A percentile compares a stretch with the other conserved stretches of the same genome.
phyloP scores from a whole-genome alignment of 140 eudicot genomes.

The Cichorium intybus region DNA sequence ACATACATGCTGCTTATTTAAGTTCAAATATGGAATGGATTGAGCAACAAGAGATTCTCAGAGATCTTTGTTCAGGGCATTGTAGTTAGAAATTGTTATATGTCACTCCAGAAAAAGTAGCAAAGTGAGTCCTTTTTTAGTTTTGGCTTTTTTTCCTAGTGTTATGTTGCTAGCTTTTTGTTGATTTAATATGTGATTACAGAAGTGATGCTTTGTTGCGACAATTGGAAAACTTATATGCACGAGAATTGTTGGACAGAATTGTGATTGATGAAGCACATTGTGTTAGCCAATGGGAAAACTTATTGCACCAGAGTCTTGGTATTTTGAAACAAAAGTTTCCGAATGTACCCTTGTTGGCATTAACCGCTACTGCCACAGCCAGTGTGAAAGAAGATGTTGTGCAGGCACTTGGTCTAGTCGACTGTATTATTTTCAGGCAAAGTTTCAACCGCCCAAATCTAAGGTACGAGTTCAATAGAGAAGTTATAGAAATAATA shows the following conservation, averaged over 20 bases:
- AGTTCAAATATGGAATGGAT: slow-evolving; percentile 93
- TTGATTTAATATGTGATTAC: slow-evolving; percentile 32
- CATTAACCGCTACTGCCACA: slow-evolving; percentile 98
- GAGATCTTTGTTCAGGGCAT: slow-evolving; percentile 65
- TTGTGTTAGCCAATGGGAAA: slow-evolving; percentile 99
- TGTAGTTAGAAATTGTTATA: slow-evolving; percentile 74
- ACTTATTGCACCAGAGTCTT: slow-evolving; percentile 95
- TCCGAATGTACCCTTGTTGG: slow-evolving; percentile 78
- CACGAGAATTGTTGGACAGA: slow-evolving; percentile 72
- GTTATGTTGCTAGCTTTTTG: slow-evolving; percentile 1
- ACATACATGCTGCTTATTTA: slow-evolving; percentile 85
- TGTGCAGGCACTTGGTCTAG: slow-evolving; percentile 98
- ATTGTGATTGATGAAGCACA: slow-evolving; percentile 98
- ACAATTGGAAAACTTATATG: slow-evolving; percentile 64
- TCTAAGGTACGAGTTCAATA: slow-evolving; percentile 45
- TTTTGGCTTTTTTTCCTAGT: not conserved
- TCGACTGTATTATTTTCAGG: slow-evolving; percentile 76
- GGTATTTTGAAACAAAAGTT: slow-evolving; percentile 95
- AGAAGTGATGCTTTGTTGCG: slow-evolving; percentile 83
- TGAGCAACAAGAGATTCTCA: slow-evolving; percentile 85
- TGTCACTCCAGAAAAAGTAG: slow-evolving; percentile 94
- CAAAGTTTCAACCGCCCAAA: slow-evolving; percentile 97
- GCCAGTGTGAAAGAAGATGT: slow-evolving; percentile 93
- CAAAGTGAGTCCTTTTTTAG: slow-evolving; percentile 47
- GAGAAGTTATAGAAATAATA: not conserved